Evolutionary conservation across 257 asterid genomes (phyloP).

Genomic region (Solanum arcanum): DNA sequence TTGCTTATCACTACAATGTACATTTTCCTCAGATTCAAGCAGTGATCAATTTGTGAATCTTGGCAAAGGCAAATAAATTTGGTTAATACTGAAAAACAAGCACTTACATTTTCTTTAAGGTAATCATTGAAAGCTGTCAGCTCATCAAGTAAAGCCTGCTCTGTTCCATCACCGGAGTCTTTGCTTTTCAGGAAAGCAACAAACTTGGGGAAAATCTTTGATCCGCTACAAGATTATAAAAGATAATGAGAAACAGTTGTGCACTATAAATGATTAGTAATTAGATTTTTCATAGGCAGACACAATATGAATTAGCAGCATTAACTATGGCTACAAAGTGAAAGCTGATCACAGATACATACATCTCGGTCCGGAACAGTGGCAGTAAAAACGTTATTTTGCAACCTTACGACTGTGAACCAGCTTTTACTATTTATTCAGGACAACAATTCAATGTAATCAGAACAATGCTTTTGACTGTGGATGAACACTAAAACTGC

Average conservation of each 20-base stretch:
- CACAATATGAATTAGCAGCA: background rate
- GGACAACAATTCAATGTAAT: background rate
- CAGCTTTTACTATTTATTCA: background rate
- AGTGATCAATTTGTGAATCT: background rate
- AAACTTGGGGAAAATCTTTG: conserved; percentile 78
- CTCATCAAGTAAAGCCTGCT: conserved; percentile 69
- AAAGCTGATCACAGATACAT: background rate
- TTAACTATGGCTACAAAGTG: background rate
- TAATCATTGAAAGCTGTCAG: conserved; percentile 57
- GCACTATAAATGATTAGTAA: background rate
- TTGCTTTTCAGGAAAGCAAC: conserved; percentile 92
- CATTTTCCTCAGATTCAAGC: background rate
- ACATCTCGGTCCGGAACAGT: background rate
- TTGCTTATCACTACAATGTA: background rate
- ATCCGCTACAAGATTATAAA: conserved; percentile 52
- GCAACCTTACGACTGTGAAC: background rate
- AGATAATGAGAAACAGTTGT: background rate
- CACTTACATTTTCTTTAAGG: conserved; percentile 66
- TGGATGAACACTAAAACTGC: background rate
- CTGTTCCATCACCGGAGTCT: conserved; percentile 74
- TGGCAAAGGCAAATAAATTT: background rate
- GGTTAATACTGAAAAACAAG: background rate
- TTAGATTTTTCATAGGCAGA: background rate
- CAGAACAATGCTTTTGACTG: background rate
- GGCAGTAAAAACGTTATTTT: background rate